Percentiles rank a stretch among this genome's conserved stretches.
These are phyloP conservation scores for Lentinula detonsa DNA, from an alignment of 768 basidiomycete genomes.

Conservation along the genomic window DNA sequence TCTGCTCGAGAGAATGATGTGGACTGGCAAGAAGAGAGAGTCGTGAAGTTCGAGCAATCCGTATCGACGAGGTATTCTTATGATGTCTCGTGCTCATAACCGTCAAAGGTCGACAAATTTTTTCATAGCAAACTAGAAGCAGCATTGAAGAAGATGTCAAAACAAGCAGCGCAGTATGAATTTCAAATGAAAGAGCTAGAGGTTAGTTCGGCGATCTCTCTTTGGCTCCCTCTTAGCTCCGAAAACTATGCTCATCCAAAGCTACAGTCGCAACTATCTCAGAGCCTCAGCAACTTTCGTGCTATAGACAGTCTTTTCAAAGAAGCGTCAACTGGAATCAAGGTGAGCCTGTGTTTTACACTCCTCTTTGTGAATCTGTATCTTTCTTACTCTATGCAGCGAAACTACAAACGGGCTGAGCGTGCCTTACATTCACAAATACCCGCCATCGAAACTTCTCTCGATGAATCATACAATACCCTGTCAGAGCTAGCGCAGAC, in stretches of 20 bases:
- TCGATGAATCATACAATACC: slow-evolving; percentile 54
- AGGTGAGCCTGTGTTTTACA: slow-evolving; percentile 29
- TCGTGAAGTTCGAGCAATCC: background rate
- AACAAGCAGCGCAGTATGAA: slow-evolving; percentile 44
- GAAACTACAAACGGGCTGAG: slow-evolving; percentile 53
- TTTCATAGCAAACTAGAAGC: slow-evolving; percentile 38
- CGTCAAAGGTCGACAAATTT: background rate
- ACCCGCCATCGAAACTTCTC: slow-evolving; percentile 53
- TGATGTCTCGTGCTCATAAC: background rate
- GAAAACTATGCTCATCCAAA: slow-evolving; percentile 1
- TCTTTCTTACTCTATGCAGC: slow-evolving; percentile 27
- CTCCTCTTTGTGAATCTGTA: background rate
- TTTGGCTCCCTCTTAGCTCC: background rate
- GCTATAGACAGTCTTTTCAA: slow-evolving; percentile 66
- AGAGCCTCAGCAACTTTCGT: slow-evolving; percentile 69
- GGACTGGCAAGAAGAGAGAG: background rate
- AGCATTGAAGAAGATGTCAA: slow-evolving; percentile 38
- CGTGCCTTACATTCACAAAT: slow-evolving; percentile 53
- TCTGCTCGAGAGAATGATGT: background rate
- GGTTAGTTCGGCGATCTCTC: slow-evolving; percentile 22
- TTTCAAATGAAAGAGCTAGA: slow-evolving; percentile 58
- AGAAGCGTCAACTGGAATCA: slow-evolving; percentile 55
- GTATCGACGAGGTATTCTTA: background rate
- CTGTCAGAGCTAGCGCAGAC: slow-evolving; percentile 51
- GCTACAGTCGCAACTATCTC: slow-evolving; percentile 54